Conservation (phyloP, 2,329 filamentous ascomycete species). For the Pleomassaria siparia region DNA sequence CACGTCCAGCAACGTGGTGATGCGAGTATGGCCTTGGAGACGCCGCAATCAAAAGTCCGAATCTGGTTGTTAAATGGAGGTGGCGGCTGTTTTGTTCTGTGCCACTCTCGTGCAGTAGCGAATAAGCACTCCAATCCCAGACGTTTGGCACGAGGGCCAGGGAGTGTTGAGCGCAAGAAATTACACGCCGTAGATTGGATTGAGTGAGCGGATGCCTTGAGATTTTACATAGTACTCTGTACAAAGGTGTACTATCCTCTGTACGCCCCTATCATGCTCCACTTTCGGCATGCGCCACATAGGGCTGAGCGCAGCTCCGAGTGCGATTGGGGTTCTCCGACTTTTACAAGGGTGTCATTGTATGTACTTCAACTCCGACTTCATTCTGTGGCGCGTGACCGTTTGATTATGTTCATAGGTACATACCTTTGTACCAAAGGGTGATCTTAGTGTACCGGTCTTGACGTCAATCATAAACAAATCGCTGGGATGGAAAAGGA, state of each 20-base stretch:
- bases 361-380: background rate
- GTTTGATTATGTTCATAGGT: background rate
- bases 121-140: background rate
- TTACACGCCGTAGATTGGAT: background rate
- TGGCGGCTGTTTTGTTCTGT: too few species aligned
- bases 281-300: slow-evolving; percentile 1
- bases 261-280: slow-evolving; percentile 6
- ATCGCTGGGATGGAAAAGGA: background rate
- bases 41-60: too few species aligned
- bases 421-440: too few species aligned
- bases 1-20: too few species aligned
- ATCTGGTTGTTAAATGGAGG: too few species aligned
- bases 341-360: too few species aligned
- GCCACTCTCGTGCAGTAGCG: background rate
- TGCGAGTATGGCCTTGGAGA: background rate
- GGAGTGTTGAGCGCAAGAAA: background rate
- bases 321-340: background rate
- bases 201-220: background rate
- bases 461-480: slow-evolving; percentile 4
- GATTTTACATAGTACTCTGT: background rate
- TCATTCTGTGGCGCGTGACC: background rate
- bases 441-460: background rate
- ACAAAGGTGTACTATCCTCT: background rate
- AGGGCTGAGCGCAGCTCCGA: background rate
- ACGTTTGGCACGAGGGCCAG: background rate